Base-by-base conservation (phyloP, 345 rosid species). In the Gossypium ekmanianum region DNA sequence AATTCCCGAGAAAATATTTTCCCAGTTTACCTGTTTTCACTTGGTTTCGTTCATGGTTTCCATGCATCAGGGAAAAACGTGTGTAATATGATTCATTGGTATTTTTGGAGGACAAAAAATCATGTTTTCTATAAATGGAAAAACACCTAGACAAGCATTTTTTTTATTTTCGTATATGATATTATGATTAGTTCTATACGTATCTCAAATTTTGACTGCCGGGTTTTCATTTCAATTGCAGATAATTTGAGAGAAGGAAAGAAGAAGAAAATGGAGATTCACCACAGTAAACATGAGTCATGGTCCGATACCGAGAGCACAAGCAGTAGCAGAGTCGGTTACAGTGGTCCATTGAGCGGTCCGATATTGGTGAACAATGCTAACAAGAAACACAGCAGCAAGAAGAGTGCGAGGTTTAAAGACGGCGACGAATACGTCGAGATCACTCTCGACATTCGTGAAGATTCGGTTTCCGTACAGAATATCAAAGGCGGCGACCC, bases 391-490 rank as follows among this genome's bases (percentile, higher is more conserved):
- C 78, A 2, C 54, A 81, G 83, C 83, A 75, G 79, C 77, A 86
- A 81, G 52, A 79, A 50, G 56, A 85, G 88, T 45, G 82, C 89
- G 3, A 86, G 88, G 55, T 80, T 83, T 77, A 82, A 80, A 43
- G 84, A 78, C 1, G 26, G 66, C 3, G 24, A 74, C 0, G 70
- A 66, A 5, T 89, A 83, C 44, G 91, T 86, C 11, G 93, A 89
- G 61, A 89, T 89, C 76, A 89, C 91, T 2, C 80, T 89, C 3
- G 90, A 86, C 34, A 82, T 89, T 1, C 68, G 83, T 0, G 90
- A 87, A 3, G 93, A 89, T 44, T 48, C 86, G 0, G 87, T 87
- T 74, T 80, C 80, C 0, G 86, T 89, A 4, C 91, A 87, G 58
- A 80, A 81, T 83, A 84, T 86, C 75, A 63, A 61, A 22, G 87